Evolutionary conservation across 208 protist genomes (phyloP), one percentile per base, ranked within the genome.

Genomic region (Cochliopodium minus): DNA sequence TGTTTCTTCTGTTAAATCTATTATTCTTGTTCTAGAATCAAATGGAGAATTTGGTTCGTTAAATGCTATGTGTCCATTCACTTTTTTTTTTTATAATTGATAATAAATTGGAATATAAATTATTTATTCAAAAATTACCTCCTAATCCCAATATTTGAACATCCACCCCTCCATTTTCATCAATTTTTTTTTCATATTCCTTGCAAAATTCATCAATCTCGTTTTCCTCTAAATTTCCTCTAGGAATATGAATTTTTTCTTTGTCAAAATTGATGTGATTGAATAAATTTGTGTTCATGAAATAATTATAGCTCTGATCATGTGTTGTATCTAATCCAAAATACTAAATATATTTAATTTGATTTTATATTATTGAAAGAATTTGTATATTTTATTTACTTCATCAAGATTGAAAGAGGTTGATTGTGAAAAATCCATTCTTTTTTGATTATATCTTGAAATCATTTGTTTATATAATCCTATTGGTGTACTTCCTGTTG

Each of bases 351-450:
- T 32, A 39, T 20, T 29, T 22, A 10, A 59, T 62, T 29, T 67
- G 34, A 35, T 4, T 13, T 17, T 59, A 48, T 34, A 54, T 47
- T 73, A 68, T 26, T 73, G 52, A 15, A 30, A 25, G 10, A 1
- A 29, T 49, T 29, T 67, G 34, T 60, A 23, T 35, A 70, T 65
- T 15, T 67, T 55, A 34, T 74, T 63, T 48, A 76, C 74, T 49
- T 78, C 73, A 48, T 78, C 63, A 13, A 74, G 39, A 40, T 66
- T 69, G 26, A 78, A 78, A n/a, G 72, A 67, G 0, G 59, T 36
- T 4, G 76, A 69, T 54, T 75, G 51, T 30, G 54, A 34, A 51
- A 78, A 78, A 13, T 45, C 61, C 0, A 78, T 20, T 38, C 32
- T 10, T 26, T 70, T 71, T 26, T 73, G 28, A 23, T 69, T 53